phyloP scores from a whole-genome alignment of 169 alveolate species.

The Cyclospora cayetanensis region DNA sequence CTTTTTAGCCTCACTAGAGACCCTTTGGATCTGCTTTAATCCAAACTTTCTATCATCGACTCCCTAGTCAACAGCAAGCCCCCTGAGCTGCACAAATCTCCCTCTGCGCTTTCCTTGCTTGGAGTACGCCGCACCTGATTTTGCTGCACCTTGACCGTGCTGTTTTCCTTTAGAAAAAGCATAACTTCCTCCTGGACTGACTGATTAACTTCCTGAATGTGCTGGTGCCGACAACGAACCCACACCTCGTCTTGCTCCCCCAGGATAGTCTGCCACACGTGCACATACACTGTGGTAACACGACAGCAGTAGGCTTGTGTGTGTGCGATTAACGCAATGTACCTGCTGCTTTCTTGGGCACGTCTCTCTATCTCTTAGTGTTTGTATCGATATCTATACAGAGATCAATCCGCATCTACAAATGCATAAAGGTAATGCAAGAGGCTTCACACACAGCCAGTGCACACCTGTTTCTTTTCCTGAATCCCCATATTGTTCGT shows the following conservation, averaged over 20 bases:
- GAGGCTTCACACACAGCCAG: neutral
- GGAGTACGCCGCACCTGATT: constrained; percentile 16
- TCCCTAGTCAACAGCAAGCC: too few species aligned
- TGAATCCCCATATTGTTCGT: constrained; percentile 23
- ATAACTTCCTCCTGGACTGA: constrained; percentile 64
- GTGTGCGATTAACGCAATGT: neutral
- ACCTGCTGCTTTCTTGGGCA: neutral
- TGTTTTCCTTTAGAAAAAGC: constrained; percentile 64
- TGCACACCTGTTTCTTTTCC: constrained; percentile 63
- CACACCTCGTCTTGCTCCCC: constrained; percentile 74
- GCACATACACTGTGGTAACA: too few species aligned
- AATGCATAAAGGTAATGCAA: neutral
- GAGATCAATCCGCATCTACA: too few species aligned
- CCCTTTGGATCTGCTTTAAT: too few species aligned
- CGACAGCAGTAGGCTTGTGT: neutral
- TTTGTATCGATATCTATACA: too few species aligned
- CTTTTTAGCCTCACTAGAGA: too few species aligned
- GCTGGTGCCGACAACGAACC: constrained; percentile 73
- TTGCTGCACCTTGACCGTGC: constrained; percentile 64
- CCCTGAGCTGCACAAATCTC: too few species aligned
- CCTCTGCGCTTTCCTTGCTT: too few species aligned
- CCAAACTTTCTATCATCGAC: too few species aligned
- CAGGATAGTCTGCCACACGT: constrained; percentile 49
- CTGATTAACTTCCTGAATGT: constrained; percentile 66
- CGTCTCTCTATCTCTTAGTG: too few species aligned